A percentile compares a stretch with the other conserved stretches of the same genome.
phyloP scores from a whole-genome alignment of 352 stramenopile species.

The Globisporangium nagaii region DNA sequence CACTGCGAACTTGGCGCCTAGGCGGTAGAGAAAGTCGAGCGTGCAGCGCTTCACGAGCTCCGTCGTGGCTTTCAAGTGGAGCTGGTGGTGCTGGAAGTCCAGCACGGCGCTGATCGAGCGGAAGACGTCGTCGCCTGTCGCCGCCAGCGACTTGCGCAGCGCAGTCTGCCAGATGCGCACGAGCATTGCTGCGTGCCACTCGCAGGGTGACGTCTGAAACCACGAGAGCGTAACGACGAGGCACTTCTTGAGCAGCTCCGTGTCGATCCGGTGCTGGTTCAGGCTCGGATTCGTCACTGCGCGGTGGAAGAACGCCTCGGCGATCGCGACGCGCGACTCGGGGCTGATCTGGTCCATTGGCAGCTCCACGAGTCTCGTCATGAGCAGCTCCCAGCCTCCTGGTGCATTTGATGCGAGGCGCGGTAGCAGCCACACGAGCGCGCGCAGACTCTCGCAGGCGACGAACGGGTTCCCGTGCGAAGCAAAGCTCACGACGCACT shows the following conservation, averaged over 20 bases:
- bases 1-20: constrained; percentile 29
- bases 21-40: constrained; percentile 44
- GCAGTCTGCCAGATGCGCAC: constrained; percentile 55
- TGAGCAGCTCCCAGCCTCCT: constrained; percentile 33
- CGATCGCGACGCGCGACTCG: constrained; percentile 47
- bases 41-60: constrained; percentile 50
- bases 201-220: constrained; percentile 49
- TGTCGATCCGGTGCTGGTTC: constrained; percentile 34
- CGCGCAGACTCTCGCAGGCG: constrained; percentile 47
- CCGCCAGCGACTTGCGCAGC: constrained; percentile 29
- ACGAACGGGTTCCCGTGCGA: constrained; percentile 49
- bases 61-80: constrained; percentile 13
- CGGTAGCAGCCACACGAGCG: constrained; percentile 70
- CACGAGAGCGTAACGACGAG: constrained; percentile 48
- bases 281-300: constrained; percentile 39
- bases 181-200: constrained; percentile 62
- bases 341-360: constrained; percentile 41
- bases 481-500: constrained; percentile 34
- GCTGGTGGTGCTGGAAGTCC: constrained; percentile 40
- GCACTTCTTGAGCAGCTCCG: constrained; percentile 38
- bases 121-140: constrained; percentile 46
- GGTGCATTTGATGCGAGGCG: constrained; percentile 15
- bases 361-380: constrained; percentile 37
- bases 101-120: constrained; percentile 40
- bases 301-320: constrained; percentile 56